Evolutionary conservation across 1,139 yeast species (phyloP), one percentile per base, ranked within the genome.

Genomic region (Yamadazyma pseudoaaseri): DNA sequence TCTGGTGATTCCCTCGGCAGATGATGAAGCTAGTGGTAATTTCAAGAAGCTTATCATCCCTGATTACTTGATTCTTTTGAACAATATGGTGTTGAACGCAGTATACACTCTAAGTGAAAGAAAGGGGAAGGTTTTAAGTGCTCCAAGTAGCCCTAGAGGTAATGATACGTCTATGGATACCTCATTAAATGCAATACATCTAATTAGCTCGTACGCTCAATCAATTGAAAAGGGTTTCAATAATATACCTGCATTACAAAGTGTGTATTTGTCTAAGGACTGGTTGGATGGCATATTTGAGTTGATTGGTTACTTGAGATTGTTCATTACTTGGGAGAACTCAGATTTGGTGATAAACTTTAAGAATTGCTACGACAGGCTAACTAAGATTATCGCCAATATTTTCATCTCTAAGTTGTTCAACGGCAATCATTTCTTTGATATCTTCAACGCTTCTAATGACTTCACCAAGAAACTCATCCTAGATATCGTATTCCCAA

Each of bases 221-320:
- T 48, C 61, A 5, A 52, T 69, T 9, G 51, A 54, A 26, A 30
- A 45, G 11, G 73, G 73, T 1, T 56, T 52, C 31, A 54, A 59
- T 16, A 49, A 47, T 4, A 36, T 51, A 3, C 44, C 44, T 7
- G 43, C 53, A 1, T 46, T 68, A 11, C 42, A 44, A 9, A 28
- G 31, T 2, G 57, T 58, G 30, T 67, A 59, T 34, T 36, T 45
- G 8, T 47, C 56, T 7, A 58, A 56, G 31, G 63, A 56, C 6
- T 69, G 69, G 59, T 39, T 68, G 3, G 73, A 69, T 37, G 70
- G 74, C 1, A 45, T 59, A 0, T 60, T 65, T 43, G 73, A 67
- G 37, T 44, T 68, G 14, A 41, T 67, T 17, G 71, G 68, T 0
- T 60, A 65, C 33, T 43, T 69, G 9, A 52, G 54, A 25, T 38